Conservation (phyloP, 1,139 yeast species). For the Pichia sp. region DNA sequence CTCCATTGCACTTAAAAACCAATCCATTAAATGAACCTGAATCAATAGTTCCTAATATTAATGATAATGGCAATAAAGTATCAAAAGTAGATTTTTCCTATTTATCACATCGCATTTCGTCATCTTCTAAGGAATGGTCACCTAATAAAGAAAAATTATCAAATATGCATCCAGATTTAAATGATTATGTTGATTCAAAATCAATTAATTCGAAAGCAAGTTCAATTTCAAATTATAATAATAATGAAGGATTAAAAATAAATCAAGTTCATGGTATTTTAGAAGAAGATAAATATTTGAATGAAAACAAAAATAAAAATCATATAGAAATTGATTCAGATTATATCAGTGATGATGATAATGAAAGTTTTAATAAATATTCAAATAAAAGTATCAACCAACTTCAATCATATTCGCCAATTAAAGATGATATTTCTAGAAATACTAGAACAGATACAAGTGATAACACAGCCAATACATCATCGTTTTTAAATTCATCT, state of each 20-base stretch:
- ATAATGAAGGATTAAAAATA: neutral
- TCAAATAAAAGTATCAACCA: neutral
- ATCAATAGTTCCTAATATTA: neutral
- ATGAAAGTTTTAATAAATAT: neutral
- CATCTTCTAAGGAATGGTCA: slow-evolving; percentile 27
- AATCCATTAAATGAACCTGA: neutral
- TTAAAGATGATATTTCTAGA: neutral
- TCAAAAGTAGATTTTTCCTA: slow-evolving; percentile 24
- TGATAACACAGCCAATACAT: slow-evolving; percentile 6
- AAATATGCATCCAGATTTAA: slow-evolving; percentile 7
- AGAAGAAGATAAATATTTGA: neutral
- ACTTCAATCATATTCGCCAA: neutral
- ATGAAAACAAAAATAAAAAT: neutral
- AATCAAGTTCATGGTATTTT: slow-evolving; percentile 6
- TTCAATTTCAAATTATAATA: slow-evolving; percentile 8
- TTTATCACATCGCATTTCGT: slow-evolving; percentile 21
- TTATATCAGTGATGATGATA: neutral
- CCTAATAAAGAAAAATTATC: slow-evolving; percentile 7
- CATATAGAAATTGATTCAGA: neutral
- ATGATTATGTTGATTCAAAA: slow-evolving; percentile 6
- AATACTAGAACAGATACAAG: neutral
- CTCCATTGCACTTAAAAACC: neutral
- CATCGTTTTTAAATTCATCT: slow-evolving; percentile 10
- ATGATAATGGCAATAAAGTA: neutral
- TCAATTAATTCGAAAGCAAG: slow-evolving; percentile 3